These are phyloP conservation scores for Hypsizygus marmoreus DNA, from an alignment of 768 basidiomycete genomes.

Conservation along the genomic window DNA sequence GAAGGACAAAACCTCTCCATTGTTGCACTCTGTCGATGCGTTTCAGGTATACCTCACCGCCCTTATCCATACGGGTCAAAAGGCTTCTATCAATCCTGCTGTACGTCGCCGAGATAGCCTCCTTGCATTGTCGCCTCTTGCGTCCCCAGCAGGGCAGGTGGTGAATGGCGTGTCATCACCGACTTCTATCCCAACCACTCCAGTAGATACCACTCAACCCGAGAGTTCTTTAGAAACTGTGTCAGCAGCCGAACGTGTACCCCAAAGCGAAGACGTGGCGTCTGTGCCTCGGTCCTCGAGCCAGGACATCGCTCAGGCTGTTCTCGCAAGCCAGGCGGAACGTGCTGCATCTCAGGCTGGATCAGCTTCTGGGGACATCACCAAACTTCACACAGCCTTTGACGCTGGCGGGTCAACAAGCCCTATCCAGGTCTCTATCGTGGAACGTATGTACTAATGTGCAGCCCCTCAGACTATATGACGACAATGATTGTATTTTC, in stretches of 20 bases:
- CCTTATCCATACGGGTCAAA: conserved; percentile 59
- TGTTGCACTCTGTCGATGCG: conserved; percentile 68
- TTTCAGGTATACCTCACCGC: conserved; percentile 78
- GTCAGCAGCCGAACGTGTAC: too few species aligned
- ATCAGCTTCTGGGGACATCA: conserved; percentile 35
- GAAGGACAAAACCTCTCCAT: conserved; percentile 69
- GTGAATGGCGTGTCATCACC: conserved; percentile 6
- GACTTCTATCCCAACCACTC: conserved; percentile 11
- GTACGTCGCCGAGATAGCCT: conserved; percentile 71
- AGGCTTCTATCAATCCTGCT: conserved; percentile 60
- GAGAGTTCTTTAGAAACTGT: conserved; percentile 11
- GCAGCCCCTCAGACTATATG: background rate
- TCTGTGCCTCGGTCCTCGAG: conserved; percentile 28
- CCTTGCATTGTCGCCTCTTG: conserved; percentile 36
- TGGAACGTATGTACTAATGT: conserved; percentile 62
- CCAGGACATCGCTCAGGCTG: conserved; percentile 49
- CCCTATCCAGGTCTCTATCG: conserved; percentile 81
- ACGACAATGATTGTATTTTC: conserved; percentile 9
- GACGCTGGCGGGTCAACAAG: conserved; percentile 45
- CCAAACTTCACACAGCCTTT: conserved; percentile 44
- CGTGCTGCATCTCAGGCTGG: conserved; percentile 21
- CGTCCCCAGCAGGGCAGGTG: conserved; percentile 15
- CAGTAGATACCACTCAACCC: conserved; percentile 15
- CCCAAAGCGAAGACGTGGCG: conserved; percentile 9
- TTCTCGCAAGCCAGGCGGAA: conserved; percentile 38